Evolutionary conservation across 129 eudicot species (phyloP), one percentile per base, ranked within the genome.

Genomic region (Ambrosia artemisiifolia): DNA sequence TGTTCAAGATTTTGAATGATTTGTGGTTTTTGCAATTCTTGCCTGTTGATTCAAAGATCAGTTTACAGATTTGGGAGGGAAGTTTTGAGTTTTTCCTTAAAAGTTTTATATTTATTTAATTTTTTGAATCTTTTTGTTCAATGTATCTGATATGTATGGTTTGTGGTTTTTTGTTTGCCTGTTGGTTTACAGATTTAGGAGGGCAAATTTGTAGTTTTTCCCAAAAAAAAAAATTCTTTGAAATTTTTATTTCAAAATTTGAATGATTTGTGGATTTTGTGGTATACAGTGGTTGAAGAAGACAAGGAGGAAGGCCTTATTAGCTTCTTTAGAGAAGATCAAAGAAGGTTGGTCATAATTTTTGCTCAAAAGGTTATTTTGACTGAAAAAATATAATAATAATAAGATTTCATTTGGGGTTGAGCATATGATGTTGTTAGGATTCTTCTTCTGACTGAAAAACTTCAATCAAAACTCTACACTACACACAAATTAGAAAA

Each of bases 321-420:
- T 73, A 68, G 97, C 98, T 77, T 90, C 98, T 80, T 65, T 94
- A 68, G 98, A 94, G 79, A 94, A 94, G 83, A 86, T 90, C 49
- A 94, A 94, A 65, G 96, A 94, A 90, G 98, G 97, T 90, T 63
- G 51, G 86, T 68, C 24, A 36, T 20, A 80, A 18, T 32, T 47
- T 38, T 47, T 70, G 11, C 28, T 65, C 46, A 43, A 72, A 42
- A 42, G 72, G 18, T 24, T 68, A 17, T 19, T 10, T 50, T 71
- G 7, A 11, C 24, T 46, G 8, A 40, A 24, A 24, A 24, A 24
- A 24, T 24, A 24, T 0, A 24, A 24, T 24, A 24, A 8, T 33
- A 19, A 35, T 19, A 50, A 46, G 70, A 57, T 72, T 54, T 47
- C 16, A 65, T 48, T 46, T 48, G 30, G 38, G 66, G 55, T 35